Percentiles rank a stretch among this genome's conserved stretches.
These are phyloP conservation scores for Rickenella mellea DNA, from an alignment of 768 basidiomycete species.

Conservation along the genomic window DNA sequence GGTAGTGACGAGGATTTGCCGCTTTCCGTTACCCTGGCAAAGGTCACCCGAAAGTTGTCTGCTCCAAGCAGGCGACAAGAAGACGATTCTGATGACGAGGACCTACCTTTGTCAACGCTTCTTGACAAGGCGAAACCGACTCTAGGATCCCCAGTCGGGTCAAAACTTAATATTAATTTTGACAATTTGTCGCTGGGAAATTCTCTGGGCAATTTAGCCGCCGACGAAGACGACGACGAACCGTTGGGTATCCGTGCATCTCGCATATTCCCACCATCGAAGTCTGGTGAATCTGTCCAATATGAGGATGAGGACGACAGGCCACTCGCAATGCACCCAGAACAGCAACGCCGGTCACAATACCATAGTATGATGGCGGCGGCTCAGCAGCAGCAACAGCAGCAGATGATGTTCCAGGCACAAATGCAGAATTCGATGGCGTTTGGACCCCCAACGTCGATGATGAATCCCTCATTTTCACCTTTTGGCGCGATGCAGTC, in stretches of 20 bases:
- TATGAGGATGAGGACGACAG: slow-evolving; percentile 56
- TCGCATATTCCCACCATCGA: slow-evolving; percentile 20
- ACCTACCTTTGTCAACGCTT: slow-evolving; percentile 58
- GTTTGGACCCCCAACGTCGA: slow-evolving; percentile 46
- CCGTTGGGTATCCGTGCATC: slow-evolving; percentile 67
- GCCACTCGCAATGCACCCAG: slow-evolving; percentile 66
- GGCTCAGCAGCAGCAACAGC: slow-evolving; percentile 50
- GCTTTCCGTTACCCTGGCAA: slow-evolving; percentile 51
- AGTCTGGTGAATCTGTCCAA: slow-evolving; percentile 11
- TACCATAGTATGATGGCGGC: slow-evolving; percentile 38
- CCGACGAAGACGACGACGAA: slow-evolving; percentile 53
- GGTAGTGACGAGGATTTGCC: slow-evolving; percentile 80
- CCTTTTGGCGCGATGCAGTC: slow-evolving; percentile 28
- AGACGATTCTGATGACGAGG: slow-evolving; percentile 60
- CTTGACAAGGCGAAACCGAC: slow-evolving; percentile 31
- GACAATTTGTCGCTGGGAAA: slow-evolving; percentile 19
- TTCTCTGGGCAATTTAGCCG: slow-evolving; percentile 13
- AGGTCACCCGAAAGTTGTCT: slow-evolving; percentile 36
- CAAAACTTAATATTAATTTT: slow-evolving; percentile 33
- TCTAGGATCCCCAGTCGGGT: too few species aligned
- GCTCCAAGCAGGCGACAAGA: slow-evolving; percentile 20
- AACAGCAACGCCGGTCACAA: slow-evolving; percentile 69
- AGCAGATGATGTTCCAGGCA: slow-evolving; percentile 66
- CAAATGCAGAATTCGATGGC: slow-evolving; percentile 72
- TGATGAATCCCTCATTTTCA: slow-evolving; percentile 63